A percentile compares a stretch with the other conserved stretches of the same genome.
These are phyloP conservation scores for Dothistroma septosporum DNA, from an alignment of 2,329 filamentous ascomycete species.

Conservation along the genomic window DNA sequence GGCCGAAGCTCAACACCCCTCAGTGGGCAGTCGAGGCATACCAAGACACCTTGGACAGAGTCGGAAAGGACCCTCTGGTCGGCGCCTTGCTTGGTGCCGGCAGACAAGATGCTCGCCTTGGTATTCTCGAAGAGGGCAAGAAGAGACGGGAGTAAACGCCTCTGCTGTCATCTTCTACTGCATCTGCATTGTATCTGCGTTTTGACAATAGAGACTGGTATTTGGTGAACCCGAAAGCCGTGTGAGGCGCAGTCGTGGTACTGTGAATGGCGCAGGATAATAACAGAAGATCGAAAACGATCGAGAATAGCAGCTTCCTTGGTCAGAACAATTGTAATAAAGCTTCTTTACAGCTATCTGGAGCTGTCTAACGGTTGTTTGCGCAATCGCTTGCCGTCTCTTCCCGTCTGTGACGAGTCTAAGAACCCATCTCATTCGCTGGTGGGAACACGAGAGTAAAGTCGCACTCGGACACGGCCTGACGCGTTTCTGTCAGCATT, in stretches of 20 bases:
- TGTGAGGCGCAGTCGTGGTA: neutral
- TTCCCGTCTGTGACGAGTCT: neutral
- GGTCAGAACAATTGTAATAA: neutral
- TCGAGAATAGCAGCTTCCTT: neutral
- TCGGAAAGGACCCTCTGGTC: slow-evolving; percentile 75
- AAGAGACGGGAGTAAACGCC: slow-evolving; percentile 78
- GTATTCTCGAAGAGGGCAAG: slow-evolving; percentile 93
- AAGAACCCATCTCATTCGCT: slow-evolving; percentile 18
- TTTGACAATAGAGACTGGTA: neutral
- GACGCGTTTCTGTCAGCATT: neutral
- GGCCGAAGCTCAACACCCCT: slow-evolving; percentile 91
- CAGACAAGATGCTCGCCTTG: slow-evolving; percentile 73
- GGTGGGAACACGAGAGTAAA: slow-evolving; percentile 21
- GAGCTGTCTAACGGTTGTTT: neutral
- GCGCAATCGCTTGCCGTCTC: neutral
- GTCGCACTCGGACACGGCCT: slow-evolving; percentile 19
- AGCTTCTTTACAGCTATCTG: neutral
- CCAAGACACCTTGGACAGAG: slow-evolving; percentile 77
- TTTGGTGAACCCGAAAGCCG: neutral
- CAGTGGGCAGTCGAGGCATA: slow-evolving; percentile 84
- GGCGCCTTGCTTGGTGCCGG: slow-evolving; percentile 68
- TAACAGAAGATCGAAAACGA: neutral
- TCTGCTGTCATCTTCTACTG: neutral
- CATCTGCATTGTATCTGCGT: neutral
- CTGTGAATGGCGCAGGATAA: neutral